Conservation (phyloP, 805 yeast species). For the Candida awuae region DNA sequence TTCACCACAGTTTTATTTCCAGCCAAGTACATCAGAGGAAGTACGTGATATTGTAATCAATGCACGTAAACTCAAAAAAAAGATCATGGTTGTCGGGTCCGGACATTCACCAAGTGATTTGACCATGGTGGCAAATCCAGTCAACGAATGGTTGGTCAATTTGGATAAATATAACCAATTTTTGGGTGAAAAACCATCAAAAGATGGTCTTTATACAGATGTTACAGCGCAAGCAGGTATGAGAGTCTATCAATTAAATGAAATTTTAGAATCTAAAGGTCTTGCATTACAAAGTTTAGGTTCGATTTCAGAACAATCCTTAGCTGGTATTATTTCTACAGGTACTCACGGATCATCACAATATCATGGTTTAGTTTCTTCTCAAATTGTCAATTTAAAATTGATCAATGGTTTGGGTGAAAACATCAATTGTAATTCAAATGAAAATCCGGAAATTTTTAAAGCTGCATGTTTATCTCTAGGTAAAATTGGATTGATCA, state of each 20-base stretch:
- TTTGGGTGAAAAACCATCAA: conserved; percentile 34
- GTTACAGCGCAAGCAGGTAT: conserved; percentile 93
- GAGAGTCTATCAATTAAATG: conserved; percentile 67
- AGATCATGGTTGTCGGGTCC: conserved; percentile 80
- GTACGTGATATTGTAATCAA: conserved; percentile 55
- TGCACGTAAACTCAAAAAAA: conserved; percentile 53
- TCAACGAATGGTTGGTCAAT: conserved; percentile 77
- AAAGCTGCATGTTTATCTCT: conserved; percentile 76
- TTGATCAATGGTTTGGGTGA: conserved; percentile 73
- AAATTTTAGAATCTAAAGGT: conserved; percentile 50
- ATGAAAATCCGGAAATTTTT: conserved; percentile 58
- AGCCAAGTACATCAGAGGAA: conserved; percentile 66
- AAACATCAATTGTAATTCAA: conserved; percentile 55
- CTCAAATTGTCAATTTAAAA: conserved; percentile 74
- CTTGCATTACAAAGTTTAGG: conserved; percentile 88
- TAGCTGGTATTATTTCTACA: conserved; percentile 93
- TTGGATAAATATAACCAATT: conserved; percentile 68
- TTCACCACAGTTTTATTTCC: conserved; percentile 68
- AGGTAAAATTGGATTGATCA: conserved; percentile 88
- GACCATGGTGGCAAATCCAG: conserved; percentile 55
- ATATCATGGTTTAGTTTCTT: conserved; percentile 82
- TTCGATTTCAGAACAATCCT: conserved; percentile 85
- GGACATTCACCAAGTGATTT: conserved; percentile 93
- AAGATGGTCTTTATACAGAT: conserved; percentile 68
- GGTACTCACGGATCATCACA: conserved; percentile 97